Evolutionary conservation across 164 flowering plant species (phyloP).

Genomic region (Aristolochia californica): DNA sequence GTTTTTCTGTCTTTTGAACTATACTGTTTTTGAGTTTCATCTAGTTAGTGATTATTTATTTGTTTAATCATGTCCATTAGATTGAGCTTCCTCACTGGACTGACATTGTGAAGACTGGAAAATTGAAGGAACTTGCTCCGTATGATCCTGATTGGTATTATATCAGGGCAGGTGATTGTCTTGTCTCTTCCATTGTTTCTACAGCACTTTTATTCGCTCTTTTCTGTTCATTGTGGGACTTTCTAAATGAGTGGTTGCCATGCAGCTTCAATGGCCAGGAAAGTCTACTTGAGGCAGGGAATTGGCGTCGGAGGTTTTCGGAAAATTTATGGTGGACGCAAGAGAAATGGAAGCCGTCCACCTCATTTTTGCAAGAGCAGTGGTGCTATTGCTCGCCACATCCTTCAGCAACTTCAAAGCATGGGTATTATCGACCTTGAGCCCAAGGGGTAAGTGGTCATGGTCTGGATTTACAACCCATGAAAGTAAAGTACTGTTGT

Average conservation of each 20-base stretch:
- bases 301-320: conserved; percentile 80
- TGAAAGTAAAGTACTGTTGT: background rate
- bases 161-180: conserved; percentile 58
- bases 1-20: background rate
- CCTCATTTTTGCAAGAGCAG: conserved; percentile 89
- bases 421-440: conserved; percentile 67
- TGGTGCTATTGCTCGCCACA: conserved; percentile 77
- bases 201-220: background rate
- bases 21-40: background rate
- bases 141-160: conserved; percentile 91
- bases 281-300: conserved; percentile 74
- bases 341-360: conserved; percentile 89
- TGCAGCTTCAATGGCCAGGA: conserved; percentile 65
- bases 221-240: background rate
- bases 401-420: conserved; percentile 65
- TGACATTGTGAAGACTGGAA: conserved; percentile 82
- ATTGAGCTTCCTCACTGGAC: conserved; percentile 87
- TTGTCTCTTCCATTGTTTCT: background rate
- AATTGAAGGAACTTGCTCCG: conserved; percentile 81
- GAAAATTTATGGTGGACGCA: conserved; percentile 87
- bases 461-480: background rate
- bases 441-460: conserved; percentile 50
- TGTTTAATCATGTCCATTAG: conserved; percentile 19
- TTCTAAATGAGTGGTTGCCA: background rate
- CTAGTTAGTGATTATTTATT: conserved; percentile 1